Percentiles rank a stretch among this genome's conserved stretches.
Conservation (phyloP, 2,329 filamentous ascomycete species). For the Aspergillus versicolor region DNA sequence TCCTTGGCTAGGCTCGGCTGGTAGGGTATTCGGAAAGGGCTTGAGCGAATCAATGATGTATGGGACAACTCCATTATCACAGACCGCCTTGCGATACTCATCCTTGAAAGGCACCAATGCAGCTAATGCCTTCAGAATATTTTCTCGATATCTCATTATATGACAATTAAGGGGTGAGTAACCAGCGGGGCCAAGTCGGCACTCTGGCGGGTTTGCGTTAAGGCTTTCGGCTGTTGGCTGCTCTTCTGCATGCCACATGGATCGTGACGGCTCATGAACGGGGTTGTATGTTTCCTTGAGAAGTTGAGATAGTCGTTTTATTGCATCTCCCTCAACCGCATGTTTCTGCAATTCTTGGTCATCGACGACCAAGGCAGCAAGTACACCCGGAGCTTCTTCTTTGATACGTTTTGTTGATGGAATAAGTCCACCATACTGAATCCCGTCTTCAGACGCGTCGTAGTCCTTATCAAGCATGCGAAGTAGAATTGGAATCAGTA, state of each 20-base stretch:
- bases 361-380: conserved; percentile 77
- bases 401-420: conserved; percentile 55
- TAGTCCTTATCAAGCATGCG: conserved; percentile 61
- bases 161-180: conserved; percentile 63
- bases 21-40: conserved; percentile 45
- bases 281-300: conserved; percentile 67
- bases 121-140: conserved; percentile 74
- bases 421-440: conserved; percentile 37
- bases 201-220: conserved; percentile 31
- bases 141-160: conserved; percentile 73
- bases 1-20: conserved; percentile 28
- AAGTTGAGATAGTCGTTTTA: conserved; percentile 62
- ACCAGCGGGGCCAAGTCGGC: conserved; percentile 61
- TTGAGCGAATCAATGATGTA: conserved; percentile 83
- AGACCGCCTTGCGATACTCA: conserved; percentile 76
- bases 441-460: conserved; percentile 39
- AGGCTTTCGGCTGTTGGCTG: conserved; percentile 21
- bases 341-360: conserved; percentile 77
- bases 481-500: conserved; percentile 70
- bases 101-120: conserved; percentile 80
- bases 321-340: conserved; percentile 68
- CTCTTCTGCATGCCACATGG: conserved; percentile 55
- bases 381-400: conserved; percentile 70
- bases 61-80: conserved; percentile 75
- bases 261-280: conserved; percentile 47